Percentiles rank a stretch among this genome's conserved stretches.
These are phyloP conservation scores for Candida nitratophila DNA, from an alignment of 805 yeast genomes.

Conservation along the genomic window DNA sequence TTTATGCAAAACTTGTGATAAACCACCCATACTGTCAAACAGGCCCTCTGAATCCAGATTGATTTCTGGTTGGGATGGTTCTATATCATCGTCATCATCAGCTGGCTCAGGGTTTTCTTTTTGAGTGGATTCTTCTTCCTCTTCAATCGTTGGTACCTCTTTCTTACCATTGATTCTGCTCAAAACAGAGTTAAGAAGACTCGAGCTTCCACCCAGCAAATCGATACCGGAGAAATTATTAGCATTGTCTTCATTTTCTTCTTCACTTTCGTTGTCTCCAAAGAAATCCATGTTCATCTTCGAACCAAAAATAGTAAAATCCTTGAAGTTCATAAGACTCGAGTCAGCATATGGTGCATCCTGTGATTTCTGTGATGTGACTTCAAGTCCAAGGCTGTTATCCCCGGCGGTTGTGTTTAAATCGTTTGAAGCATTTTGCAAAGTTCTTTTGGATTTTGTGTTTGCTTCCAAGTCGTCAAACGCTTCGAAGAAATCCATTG, in stretches of 20 bases:
- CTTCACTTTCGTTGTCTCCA: neutral
- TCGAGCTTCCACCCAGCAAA: constrained; percentile 9
- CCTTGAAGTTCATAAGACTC: neutral
- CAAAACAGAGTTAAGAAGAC: constrained; percentile 9
- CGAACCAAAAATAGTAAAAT: neutral
- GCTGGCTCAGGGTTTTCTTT: neutral
- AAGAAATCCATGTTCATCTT: neutral
- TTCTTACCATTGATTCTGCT: constrained; percentile 9
- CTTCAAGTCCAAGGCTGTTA: neutral
- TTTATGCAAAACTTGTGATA: neutral
- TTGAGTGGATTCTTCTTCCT: neutral
- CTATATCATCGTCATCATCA: neutral
- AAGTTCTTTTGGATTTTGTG: constrained; percentile 1
- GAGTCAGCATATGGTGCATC: neutral
- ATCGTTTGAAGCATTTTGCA: neutral
- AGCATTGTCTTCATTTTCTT: neutral
- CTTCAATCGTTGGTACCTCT: neutral
- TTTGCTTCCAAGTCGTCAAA: constrained; percentile 12
- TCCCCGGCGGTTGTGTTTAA: neutral
- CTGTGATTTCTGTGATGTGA: neutral
- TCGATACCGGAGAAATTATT: neutral
- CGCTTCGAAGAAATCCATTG: constrained; percentile 15
- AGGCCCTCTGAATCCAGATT: neutral
- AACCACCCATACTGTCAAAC: neutral
- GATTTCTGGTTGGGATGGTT: neutral